Base-by-base conservation (phyloP, 148 eudicot species). In the Chenopodium quinoa region DNA sequence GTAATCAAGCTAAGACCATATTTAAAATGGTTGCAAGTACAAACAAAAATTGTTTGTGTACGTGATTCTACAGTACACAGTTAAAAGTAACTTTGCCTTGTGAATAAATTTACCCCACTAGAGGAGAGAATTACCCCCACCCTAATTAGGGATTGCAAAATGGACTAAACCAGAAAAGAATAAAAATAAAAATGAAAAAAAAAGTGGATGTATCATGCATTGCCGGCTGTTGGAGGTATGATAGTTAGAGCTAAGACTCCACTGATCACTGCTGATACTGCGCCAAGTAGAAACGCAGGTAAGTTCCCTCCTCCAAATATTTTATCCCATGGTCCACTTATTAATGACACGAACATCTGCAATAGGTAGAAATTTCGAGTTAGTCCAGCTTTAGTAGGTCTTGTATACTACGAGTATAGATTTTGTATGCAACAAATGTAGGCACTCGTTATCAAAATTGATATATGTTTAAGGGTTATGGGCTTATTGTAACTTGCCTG, bases 261-360 rank as follows among this genome's bases (percentile, higher is more conserved):
- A 73, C 95, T 92, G 9, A 84, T 75, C 0, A 87, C 82, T 2
- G 97, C 94, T 7, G 95, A 50, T 0, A 83, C 58, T 0, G 91
- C 92, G 23, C 94, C 97, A 1, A 89, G 85, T 5, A 92, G 72
- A 65, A 92, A 93, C 19, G 91, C 93, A 16, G 97, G 97, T 62
- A 93, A 73, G 80, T 93, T 93, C 2, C 97, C 93, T 1, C 95
- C 97, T 25, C 95, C 97, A 78, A 93, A 93, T 10, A 89, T 9
- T 7, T 81, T 87, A 48, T 93, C 97, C 91, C 87, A 89, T 20
- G 94, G 95, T 66, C 97, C 97, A 78, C 90, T 91, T 1, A 86
- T 78, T 19, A 90, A 75, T 17, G 97, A 88, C 9, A 93, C 90
- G 25, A 93, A n/a, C 94, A 93, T 92, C 93, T 93, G 85, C 48